Evolutionary conservation across 2,329 filamentous ascomycete genomes (phyloP).

Genomic region (Colletotrichum trifolii): DNA sequence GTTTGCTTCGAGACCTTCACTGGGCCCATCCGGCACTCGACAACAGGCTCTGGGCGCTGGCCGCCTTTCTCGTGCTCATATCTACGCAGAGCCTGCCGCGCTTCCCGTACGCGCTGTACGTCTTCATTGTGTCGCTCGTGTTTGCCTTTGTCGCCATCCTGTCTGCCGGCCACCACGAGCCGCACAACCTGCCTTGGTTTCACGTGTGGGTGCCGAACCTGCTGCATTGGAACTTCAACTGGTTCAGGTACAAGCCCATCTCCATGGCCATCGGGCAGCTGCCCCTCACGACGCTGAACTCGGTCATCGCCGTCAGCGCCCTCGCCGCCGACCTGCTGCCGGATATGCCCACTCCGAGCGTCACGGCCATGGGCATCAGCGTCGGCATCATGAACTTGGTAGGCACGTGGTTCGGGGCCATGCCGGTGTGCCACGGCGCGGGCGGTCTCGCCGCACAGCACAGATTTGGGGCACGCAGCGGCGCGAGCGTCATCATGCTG

Average conservation of each 20-base stretch:
- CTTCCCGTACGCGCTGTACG: slow-evolving; percentile 81
- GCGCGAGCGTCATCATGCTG: slow-evolving; percentile 83
- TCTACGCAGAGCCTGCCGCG: slow-evolving; percentile 71
- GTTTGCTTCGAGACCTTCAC: slow-evolving; percentile 73
- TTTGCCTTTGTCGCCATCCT: slow-evolving; percentile 65
- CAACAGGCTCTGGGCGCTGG: slow-evolving; percentile 81
- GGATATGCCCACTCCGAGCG: slow-evolving; percentile 71
- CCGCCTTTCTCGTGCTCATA: slow-evolving; percentile 78
- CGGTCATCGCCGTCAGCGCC: slow-evolving; percentile 86
- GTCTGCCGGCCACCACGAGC: slow-evolving; percentile 39
- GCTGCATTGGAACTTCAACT: slow-evolving; percentile 56
- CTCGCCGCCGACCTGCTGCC: slow-evolving; percentile 83
- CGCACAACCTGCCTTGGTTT: slow-evolving; percentile 59
- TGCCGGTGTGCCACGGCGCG: slow-evolving; percentile 95
- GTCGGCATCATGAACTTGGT: slow-evolving; percentile 86
- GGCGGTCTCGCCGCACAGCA: slow-evolving; percentile 92
- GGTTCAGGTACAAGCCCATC: slow-evolving; percentile 47
- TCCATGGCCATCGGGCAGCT: slow-evolving; percentile 84
- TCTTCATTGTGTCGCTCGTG: slow-evolving; percentile 76
- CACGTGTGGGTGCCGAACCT: slow-evolving; percentile 70
- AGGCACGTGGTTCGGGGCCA: slow-evolving; percentile 91
- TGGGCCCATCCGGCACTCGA: slow-evolving; percentile 79
- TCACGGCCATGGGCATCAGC: slow-evolving; percentile 83
- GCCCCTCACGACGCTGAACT: slow-evolving; percentile 92
- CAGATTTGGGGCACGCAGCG: slow-evolving; percentile 90